Conservation (phyloP, 192 early-diverging fungal species). For the Linnemannia zychae region DNA sequence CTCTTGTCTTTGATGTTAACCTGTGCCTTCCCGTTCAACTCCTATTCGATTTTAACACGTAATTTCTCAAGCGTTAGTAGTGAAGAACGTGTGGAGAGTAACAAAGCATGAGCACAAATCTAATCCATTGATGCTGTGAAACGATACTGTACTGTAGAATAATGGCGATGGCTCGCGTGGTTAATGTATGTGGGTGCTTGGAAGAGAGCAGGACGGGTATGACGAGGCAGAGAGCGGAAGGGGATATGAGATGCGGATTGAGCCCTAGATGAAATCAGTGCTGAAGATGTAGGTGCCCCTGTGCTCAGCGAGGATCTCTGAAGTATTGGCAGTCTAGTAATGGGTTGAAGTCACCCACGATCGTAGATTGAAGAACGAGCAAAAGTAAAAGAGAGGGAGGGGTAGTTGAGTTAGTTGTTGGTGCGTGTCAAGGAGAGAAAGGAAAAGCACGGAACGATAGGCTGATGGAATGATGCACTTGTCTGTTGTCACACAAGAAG, state of each 20-base stretch:
- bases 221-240: not conserved
- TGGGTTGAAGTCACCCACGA: not conserved
- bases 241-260: not conserved
- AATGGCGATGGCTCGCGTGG: constrained; percentile 7
- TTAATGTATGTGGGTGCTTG: not conserved
- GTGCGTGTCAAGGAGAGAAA: too few species aligned
- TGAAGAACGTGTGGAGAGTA: not conserved
- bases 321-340: not conserved
- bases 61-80: not conserved
- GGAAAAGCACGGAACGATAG: too few species aligned
- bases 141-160: constrained; percentile 9
- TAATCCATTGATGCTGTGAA: not conserved
- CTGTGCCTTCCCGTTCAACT: not conserved
- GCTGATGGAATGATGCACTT: too few species aligned
- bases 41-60: not conserved
- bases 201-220: not conserved
- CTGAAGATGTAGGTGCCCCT: not conserved
- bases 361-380: not conserved
- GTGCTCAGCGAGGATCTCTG: constrained; percentile 4
- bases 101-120: not conserved
- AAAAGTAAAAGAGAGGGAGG: not conserved
- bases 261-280: not conserved
- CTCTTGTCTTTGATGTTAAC: constrained; percentile 23
- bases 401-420: constrained; percentile 6
- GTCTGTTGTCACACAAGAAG: not conserved